Evolutionary conservation across 148 eudicot genomes (phyloP).

Genomic region (Heliosperma pusillum): DNA sequence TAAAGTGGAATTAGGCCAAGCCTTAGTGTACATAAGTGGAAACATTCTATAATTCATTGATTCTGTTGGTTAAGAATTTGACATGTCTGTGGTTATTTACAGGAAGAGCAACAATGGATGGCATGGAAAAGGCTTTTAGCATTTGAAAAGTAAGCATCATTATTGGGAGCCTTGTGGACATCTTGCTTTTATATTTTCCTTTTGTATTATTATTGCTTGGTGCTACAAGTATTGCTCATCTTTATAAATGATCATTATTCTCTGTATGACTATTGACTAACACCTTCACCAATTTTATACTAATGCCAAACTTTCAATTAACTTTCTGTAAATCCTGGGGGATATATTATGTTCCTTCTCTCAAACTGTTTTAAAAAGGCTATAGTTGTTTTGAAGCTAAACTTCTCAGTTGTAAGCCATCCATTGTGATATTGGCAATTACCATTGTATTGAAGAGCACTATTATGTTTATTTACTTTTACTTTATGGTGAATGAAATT

Average conservation of each 20-base stretch:
- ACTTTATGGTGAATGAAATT: slow-evolving; percentile 1
- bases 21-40: too few species aligned
- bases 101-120: slow-evolving; percentile 96
- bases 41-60: background rate
- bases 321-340: background rate
- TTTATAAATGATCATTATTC: background rate
- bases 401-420: background rate
- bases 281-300: background rate
- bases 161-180: background rate
- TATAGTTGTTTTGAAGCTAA: background rate
- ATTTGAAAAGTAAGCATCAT: slow-evolving; percentile 75
- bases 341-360: background rate
- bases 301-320: background rate
- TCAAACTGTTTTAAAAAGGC: background rate
- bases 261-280: background rate
- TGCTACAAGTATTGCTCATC: background rate
- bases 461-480: background rate
- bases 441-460: slow-evolving; percentile 1
- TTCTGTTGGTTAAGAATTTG: slow-evolving; percentile 5
- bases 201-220: background rate
- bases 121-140: slow-evolving; percentile 85
- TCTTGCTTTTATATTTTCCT: background rate
- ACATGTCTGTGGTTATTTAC: slow-evolving; percentile 21
- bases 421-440: background rate
- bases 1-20: too few species aligned